Percentiles rank a stretch among this genome's conserved stretches.
These are phyloP conservation scores for Epicoccum nigrum DNA, from an alignment of 2,329 filamentous ascomycete genomes.

Conservation along the genomic window DNA sequence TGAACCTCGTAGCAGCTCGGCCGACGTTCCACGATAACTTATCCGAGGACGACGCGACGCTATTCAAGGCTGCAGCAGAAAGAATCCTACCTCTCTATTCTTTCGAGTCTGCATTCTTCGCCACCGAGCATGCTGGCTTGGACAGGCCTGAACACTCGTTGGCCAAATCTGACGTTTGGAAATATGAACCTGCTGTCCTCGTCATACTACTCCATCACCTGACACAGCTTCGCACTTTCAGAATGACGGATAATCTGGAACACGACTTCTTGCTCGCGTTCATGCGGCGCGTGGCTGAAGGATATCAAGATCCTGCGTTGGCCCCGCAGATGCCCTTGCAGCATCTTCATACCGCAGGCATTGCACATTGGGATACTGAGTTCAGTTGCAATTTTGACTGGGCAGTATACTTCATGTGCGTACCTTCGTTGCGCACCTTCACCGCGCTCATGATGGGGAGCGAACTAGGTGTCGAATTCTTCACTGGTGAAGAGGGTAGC, in stretches of 20 bases:
- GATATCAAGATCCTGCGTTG: slow-evolving; percentile 11
- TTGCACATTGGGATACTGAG: slow-evolving; percentile 18
- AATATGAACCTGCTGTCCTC: slow-evolving; percentile 9
- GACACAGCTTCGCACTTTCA: slow-evolving; percentile 6
- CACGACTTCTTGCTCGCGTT: slow-evolving; percentile 1
- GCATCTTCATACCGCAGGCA: slow-evolving; percentile 18
- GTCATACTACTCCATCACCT: slow-evolving; percentile 22
- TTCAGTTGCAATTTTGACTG: slow-evolving; percentile 6
- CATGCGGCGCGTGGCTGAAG: slow-evolving; percentile 9
- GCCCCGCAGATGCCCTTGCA: slow-evolving; percentile 18
- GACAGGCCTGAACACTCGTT: not conserved
- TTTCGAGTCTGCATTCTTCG: not conserved
- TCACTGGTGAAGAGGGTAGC: not conserved
- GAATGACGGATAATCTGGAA: slow-evolving; percentile 11
- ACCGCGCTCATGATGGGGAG: slow-evolving; percentile 19
- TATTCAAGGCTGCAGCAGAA: slow-evolving; percentile 9
- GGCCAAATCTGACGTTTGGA: not conserved
- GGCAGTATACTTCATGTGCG: slow-evolving; percentile 17
- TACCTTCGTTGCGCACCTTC: slow-evolving; percentile 23
- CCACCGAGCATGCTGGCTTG: not conserved
- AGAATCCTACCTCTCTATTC: slow-evolving; percentile 9
- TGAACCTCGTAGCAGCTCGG: slow-evolving; percentile 16
- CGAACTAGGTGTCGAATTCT: not conserved
- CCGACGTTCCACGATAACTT: slow-evolving; percentile 1
- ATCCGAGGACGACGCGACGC: slow-evolving; percentile 6